A percentile compares a stretch with the other conserved stretches of the same genome.
These are phyloP conservation scores for Cryptococcus jaspeensis DNA, from an alignment of 1,284 basidiomycete genomes.

Conservation along the genomic window DNA sequence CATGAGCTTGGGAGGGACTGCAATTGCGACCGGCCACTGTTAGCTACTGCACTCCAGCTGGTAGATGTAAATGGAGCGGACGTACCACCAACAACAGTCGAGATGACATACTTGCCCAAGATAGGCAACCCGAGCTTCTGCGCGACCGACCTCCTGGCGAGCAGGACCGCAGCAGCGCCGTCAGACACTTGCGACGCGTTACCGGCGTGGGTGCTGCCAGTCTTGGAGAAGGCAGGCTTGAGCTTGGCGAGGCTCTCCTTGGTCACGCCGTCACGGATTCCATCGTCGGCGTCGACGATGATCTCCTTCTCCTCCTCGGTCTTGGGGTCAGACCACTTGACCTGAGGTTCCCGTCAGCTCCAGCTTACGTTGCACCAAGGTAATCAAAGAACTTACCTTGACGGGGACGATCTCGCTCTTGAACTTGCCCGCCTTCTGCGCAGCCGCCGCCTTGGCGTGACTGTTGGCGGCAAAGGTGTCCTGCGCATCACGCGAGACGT, in stretches of 20 bases:
- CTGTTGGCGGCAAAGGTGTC: conserved; percentile 81
- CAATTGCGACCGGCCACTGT: neutral
- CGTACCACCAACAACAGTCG: conserved; percentile 68
- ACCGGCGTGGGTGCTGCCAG: conserved; percentile 85
- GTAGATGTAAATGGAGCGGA: neutral
- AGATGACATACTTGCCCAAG: conserved; percentile 84
- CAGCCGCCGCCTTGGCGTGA: conserved; percentile 77
- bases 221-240: conserved; percentile 87
- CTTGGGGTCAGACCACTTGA: conserved; percentile 76
- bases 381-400: conserved; percentile 54
- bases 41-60: neutral
- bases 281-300: conserved; percentile 84
- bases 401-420: conserved; percentile 87
- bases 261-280: conserved; percentile 88
- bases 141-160: conserved; percentile 81
- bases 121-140: conserved; percentile 87
- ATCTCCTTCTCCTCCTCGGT: conserved; percentile 75
- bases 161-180: conserved; percentile 90
- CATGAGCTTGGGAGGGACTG: conserved; percentile 79
- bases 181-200: conserved; percentile 97
- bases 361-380: neutral
- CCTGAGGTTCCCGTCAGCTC: conserved; percentile 42
- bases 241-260: conserved; percentile 81
- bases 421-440: conserved; percentile 88
- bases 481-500: conserved; percentile 77